These are phyloP conservation scores for Mycena olivaceomarginata DNA, from an alignment of 768 basidiomycete genomes.

Conservation along the genomic window DNA sequence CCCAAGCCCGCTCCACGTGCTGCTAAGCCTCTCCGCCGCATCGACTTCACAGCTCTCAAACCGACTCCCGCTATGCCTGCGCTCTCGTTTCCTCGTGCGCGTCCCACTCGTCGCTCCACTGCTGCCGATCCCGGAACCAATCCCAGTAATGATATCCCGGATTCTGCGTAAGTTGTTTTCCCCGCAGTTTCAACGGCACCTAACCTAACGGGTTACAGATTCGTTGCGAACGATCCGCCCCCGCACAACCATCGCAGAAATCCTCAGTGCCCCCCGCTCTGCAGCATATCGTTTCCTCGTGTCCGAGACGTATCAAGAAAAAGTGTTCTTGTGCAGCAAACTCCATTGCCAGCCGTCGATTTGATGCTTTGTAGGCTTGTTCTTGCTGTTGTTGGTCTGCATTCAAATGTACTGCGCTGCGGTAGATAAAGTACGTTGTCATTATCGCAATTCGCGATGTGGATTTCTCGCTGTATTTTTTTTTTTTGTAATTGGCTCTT, in stretches of 20 bases:
- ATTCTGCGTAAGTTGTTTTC: neutral
- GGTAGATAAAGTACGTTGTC: neutral
- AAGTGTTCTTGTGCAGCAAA: conserved; percentile 43
- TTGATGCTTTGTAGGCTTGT: neutral
- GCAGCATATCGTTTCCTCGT: conserved; percentile 27
- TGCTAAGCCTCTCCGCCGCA: conserved; percentile 4
- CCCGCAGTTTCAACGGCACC: neutral
- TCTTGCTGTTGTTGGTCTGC: conserved; percentile 5
- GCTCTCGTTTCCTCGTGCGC: conserved; percentile 9
- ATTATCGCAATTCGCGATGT: neutral
- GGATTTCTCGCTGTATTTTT: too few species aligned
- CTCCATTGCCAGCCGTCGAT: neutral
- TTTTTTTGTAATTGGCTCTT: too few species aligned
- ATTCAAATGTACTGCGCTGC: neutral
- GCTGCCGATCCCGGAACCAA: neutral
- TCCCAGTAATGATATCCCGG: neutral
- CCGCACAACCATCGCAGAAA: conserved; percentile 25
- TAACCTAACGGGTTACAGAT: neutral
- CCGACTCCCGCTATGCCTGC: conserved; percentile 10
- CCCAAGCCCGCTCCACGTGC: neutral
- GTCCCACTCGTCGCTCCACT: neutral
- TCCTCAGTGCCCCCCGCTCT: conserved; percentile 21
- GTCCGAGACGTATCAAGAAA: conserved; percentile 52
- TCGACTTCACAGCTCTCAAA: conserved; percentile 28
- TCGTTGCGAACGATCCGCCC: neutral